Percentiles rank a stretch among this genome's conserved stretches.
phyloP scores from a whole-genome alignment of 2,329 filamentous ascomycete species.

The Botrytis pseudocinerea region DNA sequence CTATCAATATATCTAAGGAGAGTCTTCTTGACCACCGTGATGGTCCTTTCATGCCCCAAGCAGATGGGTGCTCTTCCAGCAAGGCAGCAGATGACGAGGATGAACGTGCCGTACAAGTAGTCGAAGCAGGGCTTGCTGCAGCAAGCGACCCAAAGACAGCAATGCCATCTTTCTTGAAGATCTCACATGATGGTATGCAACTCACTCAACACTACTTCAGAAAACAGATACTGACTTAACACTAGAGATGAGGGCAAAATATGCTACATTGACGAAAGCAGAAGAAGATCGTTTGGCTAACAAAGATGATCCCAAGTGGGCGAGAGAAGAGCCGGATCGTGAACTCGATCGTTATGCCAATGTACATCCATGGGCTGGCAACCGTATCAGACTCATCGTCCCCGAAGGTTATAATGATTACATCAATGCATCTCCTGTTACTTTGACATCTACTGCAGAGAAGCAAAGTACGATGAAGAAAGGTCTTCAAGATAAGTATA shows the following conservation, averaged over 20 bases:
- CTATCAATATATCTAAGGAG: not conserved
- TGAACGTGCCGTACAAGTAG: conserved; percentile 1
- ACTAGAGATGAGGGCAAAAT: conserved; percentile 59
- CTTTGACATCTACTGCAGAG: conserved; percentile 43
- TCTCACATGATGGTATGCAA: conserved; percentile 50
- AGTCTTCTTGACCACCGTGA: conserved; percentile 7
- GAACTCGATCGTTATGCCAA: conserved; percentile 83
- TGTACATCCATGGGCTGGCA: conserved; percentile 86
- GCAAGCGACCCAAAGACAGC: conserved; percentile 15
- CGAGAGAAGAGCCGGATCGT: conserved; percentile 57
- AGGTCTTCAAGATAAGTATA: conserved; percentile 58
- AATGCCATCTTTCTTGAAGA: conserved; percentile 55
- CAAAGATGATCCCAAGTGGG: conserved; percentile 50
- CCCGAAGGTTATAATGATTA: conserved; percentile 73
- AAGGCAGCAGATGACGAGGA: conserved; percentile 21
- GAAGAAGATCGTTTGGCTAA: conserved; percentile 43
- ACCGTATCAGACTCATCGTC: conserved; percentile 78
- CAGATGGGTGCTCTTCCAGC: conserved; percentile 23
- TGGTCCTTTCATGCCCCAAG: conserved; percentile 19
- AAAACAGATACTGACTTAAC: conserved; percentile 25
- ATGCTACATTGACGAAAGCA: conserved; percentile 62
- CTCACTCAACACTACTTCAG: conserved; percentile 19
- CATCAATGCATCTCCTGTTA: conserved; percentile 75
- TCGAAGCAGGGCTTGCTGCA: conserved; percentile 15
- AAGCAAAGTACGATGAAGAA: conserved; percentile 35